Conservation (phyloP, 495 filamentous ascomycete species). For the Xylona heveae region DNA sequence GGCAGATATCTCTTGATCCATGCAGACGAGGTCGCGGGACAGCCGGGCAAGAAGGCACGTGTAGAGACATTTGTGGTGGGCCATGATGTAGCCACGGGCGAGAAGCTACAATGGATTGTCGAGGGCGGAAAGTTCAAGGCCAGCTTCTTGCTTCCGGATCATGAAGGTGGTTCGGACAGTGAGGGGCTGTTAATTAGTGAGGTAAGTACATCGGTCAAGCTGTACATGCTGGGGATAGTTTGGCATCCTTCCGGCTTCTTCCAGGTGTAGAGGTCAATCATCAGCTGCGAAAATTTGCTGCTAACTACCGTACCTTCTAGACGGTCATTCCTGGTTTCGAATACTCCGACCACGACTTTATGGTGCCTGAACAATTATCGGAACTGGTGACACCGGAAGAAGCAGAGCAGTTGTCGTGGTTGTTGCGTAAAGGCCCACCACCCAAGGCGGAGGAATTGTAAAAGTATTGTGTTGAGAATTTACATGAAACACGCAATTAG, state of each 20-base stretch:
- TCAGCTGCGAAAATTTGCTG: too few relatives aligned
- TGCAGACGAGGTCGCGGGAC: slow-evolving; percentile 19
- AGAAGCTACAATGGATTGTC: slow-evolving; percentile 46
- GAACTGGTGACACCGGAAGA: slow-evolving; percentile 25
- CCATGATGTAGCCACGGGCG: slow-evolving; percentile 27
- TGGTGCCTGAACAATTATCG: slow-evolving; percentile 20
- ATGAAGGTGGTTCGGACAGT: slow-evolving; percentile 13
- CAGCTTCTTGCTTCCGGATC: slow-evolving; percentile 30
- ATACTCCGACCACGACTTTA: slow-evolving; percentile 40
- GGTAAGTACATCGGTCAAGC: too few relatives aligned
- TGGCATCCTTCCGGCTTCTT: background rate
- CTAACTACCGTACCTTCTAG: slow-evolving; percentile 8
- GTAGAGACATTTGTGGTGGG: slow-evolving; percentile 44
- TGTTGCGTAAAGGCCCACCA: too few relatives aligned
- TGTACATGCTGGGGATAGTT: background rate
- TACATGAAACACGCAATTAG: too few relatives aligned
- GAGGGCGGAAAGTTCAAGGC: slow-evolving; percentile 43
- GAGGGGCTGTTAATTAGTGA: slow-evolving; percentile 40
- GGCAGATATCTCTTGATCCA: slow-evolving; percentile 42
- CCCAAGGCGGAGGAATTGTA: too few relatives aligned
- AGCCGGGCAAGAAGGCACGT: slow-evolving; percentile 14
- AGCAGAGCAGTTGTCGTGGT: slow-evolving; percentile 25
- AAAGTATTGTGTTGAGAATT: too few relatives aligned
- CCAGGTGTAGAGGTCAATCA: too few relatives aligned
- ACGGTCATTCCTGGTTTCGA: slow-evolving; percentile 47